Evolutionary conservation across 2,329 filamentous ascomycete genomes (phyloP), one percentile per base, ranked within the genome.

Genomic region (Apiospora aurea): DNA sequence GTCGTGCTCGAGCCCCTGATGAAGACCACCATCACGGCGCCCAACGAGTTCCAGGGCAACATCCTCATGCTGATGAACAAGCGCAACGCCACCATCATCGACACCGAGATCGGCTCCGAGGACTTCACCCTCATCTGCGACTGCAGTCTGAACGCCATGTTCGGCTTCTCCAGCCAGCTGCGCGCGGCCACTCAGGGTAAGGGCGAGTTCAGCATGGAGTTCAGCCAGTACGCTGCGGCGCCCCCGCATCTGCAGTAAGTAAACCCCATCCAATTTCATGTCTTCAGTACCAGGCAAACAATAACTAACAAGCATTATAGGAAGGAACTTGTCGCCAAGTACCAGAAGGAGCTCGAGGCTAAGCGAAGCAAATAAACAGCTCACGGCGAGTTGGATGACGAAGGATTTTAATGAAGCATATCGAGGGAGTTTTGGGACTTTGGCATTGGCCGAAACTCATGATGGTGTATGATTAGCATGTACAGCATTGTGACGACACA

Each of bases 161-260:
- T 99, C 82, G 96, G 96, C 75, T 98, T 99, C 85, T 95, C 92
- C 79, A 94, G 92, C 57, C 94, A 97, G 83, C 85, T 99, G 76
- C 90, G 96, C 77, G 96, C 96, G 18, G 94, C 95, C 29, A 98
- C 95, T 2, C 96, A 99, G 85, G 96, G 96, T 74, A 99, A 99
- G 88, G 96, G 96, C 79, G 96, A 99, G 86, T 99, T 98, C 81
- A 93, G 90, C 79, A 98, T 99, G 96, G 96, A 99, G 85, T 99
- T 99, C 80, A 96, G 93, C 83, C 96, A 98, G 85, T 99, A 99
- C 79, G 91, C 93, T 70, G 88, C 94, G 69, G 94, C 96, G 72
- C 93, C 95, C 68, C 90, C 91, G 78, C 95, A 98, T 81, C 82
- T 98, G 82, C 96, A 99, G 92, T 93, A 92, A 81, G 91, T 90